phyloP scores from a whole-genome alignment of 768 basidiomycete species.

The Dentipellis sp. region DNA sequence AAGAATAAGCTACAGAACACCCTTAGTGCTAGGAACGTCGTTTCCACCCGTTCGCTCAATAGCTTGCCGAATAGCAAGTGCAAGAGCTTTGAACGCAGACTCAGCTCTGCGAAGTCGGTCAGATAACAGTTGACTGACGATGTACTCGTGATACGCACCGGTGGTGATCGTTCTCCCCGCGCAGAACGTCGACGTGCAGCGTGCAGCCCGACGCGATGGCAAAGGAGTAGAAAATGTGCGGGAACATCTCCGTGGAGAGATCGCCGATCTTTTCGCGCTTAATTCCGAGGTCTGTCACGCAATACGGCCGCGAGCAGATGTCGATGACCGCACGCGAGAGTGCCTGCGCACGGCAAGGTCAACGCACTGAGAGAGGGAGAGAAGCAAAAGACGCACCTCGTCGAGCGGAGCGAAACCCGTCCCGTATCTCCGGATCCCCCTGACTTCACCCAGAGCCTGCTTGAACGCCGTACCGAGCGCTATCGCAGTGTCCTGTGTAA shows the following conservation, averaged over 20 bases:
- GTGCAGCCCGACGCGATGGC: constrained; percentile 94
- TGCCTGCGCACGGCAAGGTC: constrained; percentile 42
- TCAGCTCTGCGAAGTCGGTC: constrained; percentile 57
- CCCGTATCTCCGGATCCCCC: constrained; percentile 91
- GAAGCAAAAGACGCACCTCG: constrained; percentile 48
- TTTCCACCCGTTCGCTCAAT: constrained; percentile 80
- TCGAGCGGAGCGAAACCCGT: constrained; percentile 96
- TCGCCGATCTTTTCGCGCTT: constrained; percentile 91
- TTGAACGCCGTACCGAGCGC: constrained; percentile 90
- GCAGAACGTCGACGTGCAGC: constrained; percentile 86
- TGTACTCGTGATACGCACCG: constrained; percentile 42
- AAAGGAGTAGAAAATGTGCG: constrained; percentile 96
- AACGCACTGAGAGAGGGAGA: background rate
- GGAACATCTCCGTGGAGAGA: constrained; percentile 95
- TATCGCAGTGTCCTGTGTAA: constrained; percentile 78
- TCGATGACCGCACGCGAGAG: constrained; percentile 95
- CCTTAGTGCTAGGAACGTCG: constrained; percentile 96
- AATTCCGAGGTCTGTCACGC: constrained; percentile 83
- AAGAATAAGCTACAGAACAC: constrained; percentile 50
- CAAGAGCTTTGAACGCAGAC: constrained; percentile 96
- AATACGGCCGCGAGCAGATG: constrained; percentile 95
- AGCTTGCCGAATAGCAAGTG: constrained; percentile 92
- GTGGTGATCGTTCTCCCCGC: constrained; percentile 97
- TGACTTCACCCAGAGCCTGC: constrained; percentile 86
- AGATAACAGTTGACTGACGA: background rate